Conservation (phyloP, 768 basidiomycete genomes). For the Lactifluus rugatus region DNA sequence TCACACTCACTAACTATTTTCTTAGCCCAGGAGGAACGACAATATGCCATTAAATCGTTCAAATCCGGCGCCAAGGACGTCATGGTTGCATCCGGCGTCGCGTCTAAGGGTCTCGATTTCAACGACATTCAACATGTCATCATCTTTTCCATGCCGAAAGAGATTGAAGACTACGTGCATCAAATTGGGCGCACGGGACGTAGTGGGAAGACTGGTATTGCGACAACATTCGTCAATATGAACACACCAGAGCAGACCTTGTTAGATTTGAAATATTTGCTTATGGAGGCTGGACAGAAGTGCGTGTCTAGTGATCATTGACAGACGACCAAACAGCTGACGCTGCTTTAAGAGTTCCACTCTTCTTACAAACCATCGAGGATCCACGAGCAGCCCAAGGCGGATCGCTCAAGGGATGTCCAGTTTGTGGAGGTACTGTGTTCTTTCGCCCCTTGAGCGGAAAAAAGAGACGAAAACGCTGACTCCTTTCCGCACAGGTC, state of each 20-base stretch:
- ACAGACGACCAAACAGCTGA: background rate
- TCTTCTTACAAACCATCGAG: constrained; percentile 82
- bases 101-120: constrained; percentile 97
- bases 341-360: constrained; percentile 62
- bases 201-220: constrained; percentile 96
- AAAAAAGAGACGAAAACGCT: background rate
- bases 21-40: constrained; percentile 93
- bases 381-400: constrained; percentile 81
- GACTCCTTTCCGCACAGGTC: constrained; percentile 38
- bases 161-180: constrained; percentile 99
- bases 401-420: constrained; percentile 75
- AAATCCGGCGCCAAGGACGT: constrained; percentile 97
- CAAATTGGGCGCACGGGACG: constrained; percentile 98
- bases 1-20: background rate
- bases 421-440: constrained; percentile 81
- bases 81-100: constrained; percentile 98
- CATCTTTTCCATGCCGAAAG: constrained; percentile 99
- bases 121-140: constrained; percentile 99
- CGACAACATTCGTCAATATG: constrained; percentile 99
- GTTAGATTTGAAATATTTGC: constrained; percentile 89
- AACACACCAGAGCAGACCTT: constrained; percentile 93
- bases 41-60: constrained; percentile 98
- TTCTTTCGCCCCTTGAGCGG: background rate
- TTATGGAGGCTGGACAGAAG: constrained; percentile 98
- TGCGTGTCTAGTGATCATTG: constrained; percentile 30